phyloP scores from a whole-genome alignment of 129 eudicot species.

The Scalesia atractyloides region DNA sequence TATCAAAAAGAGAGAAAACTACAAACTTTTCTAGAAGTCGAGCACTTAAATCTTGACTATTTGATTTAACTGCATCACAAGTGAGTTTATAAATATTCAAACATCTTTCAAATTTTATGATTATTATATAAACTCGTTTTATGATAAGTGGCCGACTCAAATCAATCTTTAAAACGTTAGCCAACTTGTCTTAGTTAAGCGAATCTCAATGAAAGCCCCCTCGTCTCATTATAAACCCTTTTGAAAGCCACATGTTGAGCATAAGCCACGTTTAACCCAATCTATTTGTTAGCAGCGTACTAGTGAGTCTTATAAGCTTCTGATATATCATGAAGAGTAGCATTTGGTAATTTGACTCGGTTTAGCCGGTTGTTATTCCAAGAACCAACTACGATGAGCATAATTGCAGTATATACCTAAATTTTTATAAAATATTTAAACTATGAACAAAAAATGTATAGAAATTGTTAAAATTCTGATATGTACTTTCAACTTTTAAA shows the following conservation, averaged over 20 bases:
- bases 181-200: background rate
- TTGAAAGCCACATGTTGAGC: too few relatives aligned
- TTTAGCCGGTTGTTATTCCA: background rate
- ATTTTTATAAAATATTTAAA: background rate
- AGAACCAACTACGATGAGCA: background rate
- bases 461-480: background rate
- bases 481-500: background rate
- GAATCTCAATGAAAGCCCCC: background rate
- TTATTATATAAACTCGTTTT: slow-evolving; percentile 14
- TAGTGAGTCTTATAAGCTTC: too few relatives aligned
- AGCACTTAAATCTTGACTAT: slow-evolving; percentile 17
- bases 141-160: background rate
- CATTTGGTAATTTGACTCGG: background rate
- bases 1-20: slow-evolving; percentile 12
- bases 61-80: slow-evolving; percentile 20
- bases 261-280: too few relatives aligned
- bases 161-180: background rate
- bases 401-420: background rate
- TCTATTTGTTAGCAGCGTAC: too few relatives aligned
- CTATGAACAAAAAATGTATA: background rate
- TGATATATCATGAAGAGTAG: background rate
- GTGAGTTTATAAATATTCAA: slow-evolving; percentile 7
- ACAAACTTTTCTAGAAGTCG: slow-evolving; percentile 7
- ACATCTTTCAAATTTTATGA: slow-evolving; percentile 7
- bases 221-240: too few relatives aligned